Evolutionary conservation across 1,284 basidiomycete genomes (phyloP), one percentile per base, ranked within the genome.

Genomic region (Laetiporus sulphureus): DNA sequence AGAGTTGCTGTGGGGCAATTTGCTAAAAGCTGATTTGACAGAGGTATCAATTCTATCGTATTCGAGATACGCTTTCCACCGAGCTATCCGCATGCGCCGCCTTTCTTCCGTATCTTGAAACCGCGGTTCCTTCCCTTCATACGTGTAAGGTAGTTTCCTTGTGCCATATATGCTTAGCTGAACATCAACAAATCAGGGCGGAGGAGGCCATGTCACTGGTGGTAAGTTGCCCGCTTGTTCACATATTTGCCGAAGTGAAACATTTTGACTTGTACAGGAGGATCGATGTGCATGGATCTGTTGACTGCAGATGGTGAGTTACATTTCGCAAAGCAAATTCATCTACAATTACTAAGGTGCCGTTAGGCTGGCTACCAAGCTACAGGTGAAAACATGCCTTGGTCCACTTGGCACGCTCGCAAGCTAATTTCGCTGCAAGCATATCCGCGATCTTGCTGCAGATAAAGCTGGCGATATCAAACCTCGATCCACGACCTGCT

Each of bases 281-380:
- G 78, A 3, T 80, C 77, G 5, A 80, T 81, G 40, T 81, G 78
- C 48, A 79, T 82, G 77, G 79, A 82, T 54, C 61, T 82, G 10
- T 57, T 82, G 35, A 81, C 79, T 1, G 64, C 77, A 0, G 74
- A 78, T 47, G 79, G 75, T 73, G 42, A 48, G 69, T 24, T 37
- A 7, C 24, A 27, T 4, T 32, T 11, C 19, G 18, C 23, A 8
- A 32, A 22, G 10, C 5, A 4, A 25, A 29, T 20, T 18, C 10
- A 20, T 10, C 15, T 31, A 6, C 7, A 20, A 5, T 20, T n/a
- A 30, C 23, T 11, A 12, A 10, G 27, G 13, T 13, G 4, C 13
- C 12, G 41, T 11, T 36, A 59, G 75, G 78, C 5, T 82, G 79
- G 79, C 69, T 81, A 31, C 79, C 77, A 0, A 79, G 75, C 47